A percentile compares a stretch with the other conserved stretches of the same genome.
These are phyloP conservation scores for Castanea crenata DNA, from an alignment of 306 rosid genomes.

Conservation along the genomic window DNA sequence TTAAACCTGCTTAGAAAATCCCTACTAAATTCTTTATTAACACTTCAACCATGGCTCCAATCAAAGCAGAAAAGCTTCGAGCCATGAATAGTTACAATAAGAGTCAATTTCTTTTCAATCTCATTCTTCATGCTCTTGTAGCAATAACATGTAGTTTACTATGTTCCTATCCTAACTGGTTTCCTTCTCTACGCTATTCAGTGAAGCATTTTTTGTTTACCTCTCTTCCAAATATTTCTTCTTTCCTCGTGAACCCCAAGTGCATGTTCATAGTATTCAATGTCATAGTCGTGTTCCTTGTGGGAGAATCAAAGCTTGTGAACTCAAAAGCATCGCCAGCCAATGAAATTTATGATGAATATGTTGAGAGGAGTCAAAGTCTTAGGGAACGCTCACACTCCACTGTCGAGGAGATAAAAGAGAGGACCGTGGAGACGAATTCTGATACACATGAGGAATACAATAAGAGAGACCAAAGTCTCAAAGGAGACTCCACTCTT, in stretches of 20 bases:
- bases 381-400: conserved; percentile 5
- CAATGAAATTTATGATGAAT: conserved; percentile 19
- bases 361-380: conserved; percentile 25
- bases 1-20: conserved; percentile 3
- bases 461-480: conserved; percentile 13
- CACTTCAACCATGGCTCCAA: conserved; percentile 21
- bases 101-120: conserved; percentile 19
- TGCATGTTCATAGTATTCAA: conserved; percentile 41
- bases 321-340: conserved; percentile 10
- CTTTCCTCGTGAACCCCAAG: conserved; percentile 29
- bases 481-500: neutral
- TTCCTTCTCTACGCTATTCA: conserved; percentile 25
- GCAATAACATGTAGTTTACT: conserved; percentile 30
- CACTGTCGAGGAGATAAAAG: neutral
- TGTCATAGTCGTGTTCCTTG: conserved; percentile 37
- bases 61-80: conserved; percentile 18
- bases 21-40: neutral
- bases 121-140: conserved; percentile 26
- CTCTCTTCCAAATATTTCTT: conserved; percentile 28
- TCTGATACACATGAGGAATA: conserved; percentile 8
- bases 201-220: conserved; percentile 9
- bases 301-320: conserved; percentile 38
- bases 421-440: neutral
- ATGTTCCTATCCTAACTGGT: conserved; percentile 27
- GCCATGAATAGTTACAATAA: conserved; percentile 27